phyloP scores from a whole-genome alignment of 345 rosid genomes.

The Moricandia moricandioides region DNA sequence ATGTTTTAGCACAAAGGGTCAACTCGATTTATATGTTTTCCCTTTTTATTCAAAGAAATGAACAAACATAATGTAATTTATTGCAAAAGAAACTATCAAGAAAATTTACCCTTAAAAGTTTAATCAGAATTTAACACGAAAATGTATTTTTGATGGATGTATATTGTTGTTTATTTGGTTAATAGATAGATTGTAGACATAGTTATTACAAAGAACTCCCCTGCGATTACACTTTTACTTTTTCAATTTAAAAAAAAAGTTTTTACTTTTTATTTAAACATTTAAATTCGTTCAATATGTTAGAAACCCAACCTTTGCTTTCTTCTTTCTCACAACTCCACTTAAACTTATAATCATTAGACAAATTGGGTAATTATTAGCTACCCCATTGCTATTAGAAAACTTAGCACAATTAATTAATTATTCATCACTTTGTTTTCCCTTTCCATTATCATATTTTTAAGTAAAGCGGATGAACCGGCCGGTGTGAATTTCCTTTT shows the following conservation, averaged over 20 bases:
- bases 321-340: conserved; percentile 32
- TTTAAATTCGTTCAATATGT: not conserved
- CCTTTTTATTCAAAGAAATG: not conserved
- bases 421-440: conserved; percentile 25
- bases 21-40: not conserved
- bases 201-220: not conserved
- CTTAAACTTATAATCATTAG: conserved; percentile 36
- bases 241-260: too few relatives aligned
- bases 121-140: not conserved
- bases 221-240: not conserved
- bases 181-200: not conserved
- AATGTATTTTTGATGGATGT: not conserved
- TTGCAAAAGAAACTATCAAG: not conserved
- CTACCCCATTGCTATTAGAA: conserved; percentile 29
- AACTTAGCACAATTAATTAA: conserved; percentile 17
- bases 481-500: conserved; percentile 25
- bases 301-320: conserved; percentile 18
- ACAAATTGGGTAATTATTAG: conserved; percentile 32
- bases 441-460: conserved; percentile 16
- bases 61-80: not conserved
- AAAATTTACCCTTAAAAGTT: not conserved
- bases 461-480: conserved; percentile 29
- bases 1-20: not conserved
- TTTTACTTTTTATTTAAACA: not conserved
- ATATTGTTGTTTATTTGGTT: not conserved